Base-by-base conservation (phyloP, 78 protist genomes). In the Dictyostelium discoideum region DNA sequence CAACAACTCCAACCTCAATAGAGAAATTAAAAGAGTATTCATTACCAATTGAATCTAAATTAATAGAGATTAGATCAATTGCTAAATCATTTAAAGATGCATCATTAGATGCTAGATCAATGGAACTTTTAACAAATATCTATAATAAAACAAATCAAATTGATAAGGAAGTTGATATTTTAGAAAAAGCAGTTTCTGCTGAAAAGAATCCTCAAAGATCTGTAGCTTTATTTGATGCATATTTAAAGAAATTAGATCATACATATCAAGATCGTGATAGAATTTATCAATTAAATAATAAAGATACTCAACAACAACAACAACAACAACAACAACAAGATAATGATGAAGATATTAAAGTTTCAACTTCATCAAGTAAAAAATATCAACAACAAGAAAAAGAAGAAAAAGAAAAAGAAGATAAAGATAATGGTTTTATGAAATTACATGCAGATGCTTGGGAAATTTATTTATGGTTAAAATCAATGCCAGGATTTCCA, bases 381-480 rank as follows among this genome's bases (percentile, higher is more conserved):
- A 24, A 79, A 11, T 2, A 20, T 18, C 24, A 39, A 79, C 74
- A 26, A 54, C 26, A 60, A 63, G 7, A n/a, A n/a, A n/a, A 26
- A 54, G 14, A 24, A n/a, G n/a, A 54, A 42, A 29, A 42, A 44
- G 85, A 81, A 48, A 48, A 24, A 24, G 72, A 57, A 8, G 93
- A 87, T 16, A 72, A 87, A 22, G 82, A 42, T 14, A 80, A 90
- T 50, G 69, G 60, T 4, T 90, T 81, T 50, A 90, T 90, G 95
- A 82, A 90, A 37, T 32, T 90, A n/a, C 95, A 90, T 65, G 57
- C 85, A 5, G 48, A 80, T 11, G 60, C 84, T 11, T 90, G 95
- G 95, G 95, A 90, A 24, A 74, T 81, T 29, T 90, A 90, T 82
- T 86, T 72, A 20, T 90, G 95, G 95, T 22, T 90, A 13, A 90